Conservation (phyloP, 1,284 basidiomycete species). For the Mycosarcoma mackinlayi region DNA sequence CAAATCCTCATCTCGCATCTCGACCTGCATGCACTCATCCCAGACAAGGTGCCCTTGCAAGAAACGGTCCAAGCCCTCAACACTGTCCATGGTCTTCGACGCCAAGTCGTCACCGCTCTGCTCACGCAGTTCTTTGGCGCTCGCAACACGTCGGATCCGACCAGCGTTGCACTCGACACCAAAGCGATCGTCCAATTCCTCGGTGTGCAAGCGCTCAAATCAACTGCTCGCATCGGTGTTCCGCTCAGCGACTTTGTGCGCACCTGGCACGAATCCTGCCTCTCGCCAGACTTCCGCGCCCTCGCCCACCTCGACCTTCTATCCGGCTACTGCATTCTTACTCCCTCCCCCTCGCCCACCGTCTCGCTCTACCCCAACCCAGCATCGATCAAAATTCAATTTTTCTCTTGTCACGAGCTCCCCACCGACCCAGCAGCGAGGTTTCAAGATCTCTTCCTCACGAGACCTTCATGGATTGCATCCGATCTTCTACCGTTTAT, state of each 20-base stretch:
- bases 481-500: conserved; percentile 69
- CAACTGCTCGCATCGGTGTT: conserved; percentile 25
- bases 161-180: conserved; percentile 35
- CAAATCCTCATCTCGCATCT: conserved; percentile 54
- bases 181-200: conserved; percentile 44
- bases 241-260: conserved; percentile 33
- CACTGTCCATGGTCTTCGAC: conserved; percentile 24
- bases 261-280: conserved; percentile 28
- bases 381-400: conserved; percentile 48
- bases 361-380: conserved; percentile 20
- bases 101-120: conserved; percentile 48
- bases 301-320: conserved; percentile 30
- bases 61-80: conserved; percentile 42
- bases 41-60: conserved; percentile 47
- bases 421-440: conserved; percentile 61
- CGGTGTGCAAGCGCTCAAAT: conserved; percentile 49
- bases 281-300: conserved; percentile 21
- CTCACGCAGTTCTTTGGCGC: conserved; percentile 59
- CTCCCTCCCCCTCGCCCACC: conserved; percentile 42
- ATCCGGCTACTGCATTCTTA: conserved; percentile 49
- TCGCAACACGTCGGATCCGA: background rate
- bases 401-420: conserved; percentile 57
- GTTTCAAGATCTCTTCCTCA: conserved; percentile 64
- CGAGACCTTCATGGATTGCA: conserved; percentile 59
- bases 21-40: conserved; percentile 52